A percentile compares a stretch with the other conserved stretches of the same genome.
Evolutionary conservation across 179 eudicot species (phyloP).

Genomic region (Kewa caespitosa): DNA sequence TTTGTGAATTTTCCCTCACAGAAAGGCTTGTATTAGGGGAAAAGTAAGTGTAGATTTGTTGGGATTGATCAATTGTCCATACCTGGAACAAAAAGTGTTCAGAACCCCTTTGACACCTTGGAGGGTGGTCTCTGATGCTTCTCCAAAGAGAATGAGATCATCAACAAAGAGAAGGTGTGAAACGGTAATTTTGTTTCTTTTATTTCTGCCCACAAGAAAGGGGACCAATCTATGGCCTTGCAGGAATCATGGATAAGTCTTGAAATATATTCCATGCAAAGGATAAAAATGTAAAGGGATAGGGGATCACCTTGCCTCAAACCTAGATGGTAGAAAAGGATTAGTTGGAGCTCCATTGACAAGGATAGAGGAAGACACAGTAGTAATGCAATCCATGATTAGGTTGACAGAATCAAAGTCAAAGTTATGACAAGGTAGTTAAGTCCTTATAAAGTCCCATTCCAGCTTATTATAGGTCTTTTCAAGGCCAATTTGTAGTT

Average conservation of each 20-base stretch:
- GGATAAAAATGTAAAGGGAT: not conserved
- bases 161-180: no score
- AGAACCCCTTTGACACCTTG: not conserved
- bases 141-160: not conserved
- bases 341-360: not conserved
- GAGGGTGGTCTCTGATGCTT: not conserved
- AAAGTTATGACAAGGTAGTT: no score
- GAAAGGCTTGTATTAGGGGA: not conserved
- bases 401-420: no score
- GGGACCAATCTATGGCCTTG: not conserved
- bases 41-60: not conserved
- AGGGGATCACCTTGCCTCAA: no score
- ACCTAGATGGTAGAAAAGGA: not conserved
- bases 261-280: not conserved
- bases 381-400: not conserved
- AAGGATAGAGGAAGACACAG: not conserved
- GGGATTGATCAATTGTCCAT: not conserved
- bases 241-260: not conserved
- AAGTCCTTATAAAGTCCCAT: no score
- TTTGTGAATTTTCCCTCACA: not conserved
- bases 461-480: no score
- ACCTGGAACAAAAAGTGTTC: not conserved
- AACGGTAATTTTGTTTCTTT: no score
- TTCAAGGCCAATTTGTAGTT: no score
- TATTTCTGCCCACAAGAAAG: not conserved